Conservation (phyloP, 2,329 filamentous ascomycete genomes). For the Arthrobotrys conoides region DNA sequence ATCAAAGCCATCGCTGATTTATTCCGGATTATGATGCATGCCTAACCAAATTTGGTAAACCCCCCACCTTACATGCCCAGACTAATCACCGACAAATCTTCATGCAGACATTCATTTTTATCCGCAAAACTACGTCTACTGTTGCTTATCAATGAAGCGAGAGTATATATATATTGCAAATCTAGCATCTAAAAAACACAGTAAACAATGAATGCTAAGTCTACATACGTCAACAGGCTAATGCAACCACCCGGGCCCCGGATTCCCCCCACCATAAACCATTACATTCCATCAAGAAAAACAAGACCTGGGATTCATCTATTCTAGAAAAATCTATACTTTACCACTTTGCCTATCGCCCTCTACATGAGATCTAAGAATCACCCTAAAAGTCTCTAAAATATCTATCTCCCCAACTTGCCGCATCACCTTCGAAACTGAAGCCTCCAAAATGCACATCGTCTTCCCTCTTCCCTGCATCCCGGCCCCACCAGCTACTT, state of each 20-base stretch:
- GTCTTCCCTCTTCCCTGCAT: slow-evolving; percentile 69
- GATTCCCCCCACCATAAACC: neutral
- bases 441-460: slow-evolving; percentile 73
- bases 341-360: slow-evolving; percentile 63
- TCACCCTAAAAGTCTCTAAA: slow-evolving; percentile 53
- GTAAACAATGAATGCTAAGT: slow-evolving; percentile 7
- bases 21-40: neutral
- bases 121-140: no score
- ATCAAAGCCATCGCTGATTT: neutral
- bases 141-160: neutral
- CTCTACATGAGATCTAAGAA: slow-evolving; percentile 72
- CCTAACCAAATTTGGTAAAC: neutral
- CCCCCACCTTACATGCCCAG: no score
- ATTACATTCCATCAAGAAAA: neutral
- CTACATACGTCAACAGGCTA: slow-evolving; percentile 9
- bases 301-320: neutral
- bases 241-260: neutral
- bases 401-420: slow-evolving; percentile 56
- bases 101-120: no score
- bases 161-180: slow-evolving; percentile 2
- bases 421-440: slow-evolving; percentile 70
- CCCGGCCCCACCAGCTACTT: slow-evolving; percentile 66
- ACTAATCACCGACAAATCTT: no score
- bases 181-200: neutral
- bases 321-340: neutral